Evolutionary conservation across 2,329 filamentous ascomycete species (phyloP).

Genomic region (Curvularia hawaiiensis): DNA sequence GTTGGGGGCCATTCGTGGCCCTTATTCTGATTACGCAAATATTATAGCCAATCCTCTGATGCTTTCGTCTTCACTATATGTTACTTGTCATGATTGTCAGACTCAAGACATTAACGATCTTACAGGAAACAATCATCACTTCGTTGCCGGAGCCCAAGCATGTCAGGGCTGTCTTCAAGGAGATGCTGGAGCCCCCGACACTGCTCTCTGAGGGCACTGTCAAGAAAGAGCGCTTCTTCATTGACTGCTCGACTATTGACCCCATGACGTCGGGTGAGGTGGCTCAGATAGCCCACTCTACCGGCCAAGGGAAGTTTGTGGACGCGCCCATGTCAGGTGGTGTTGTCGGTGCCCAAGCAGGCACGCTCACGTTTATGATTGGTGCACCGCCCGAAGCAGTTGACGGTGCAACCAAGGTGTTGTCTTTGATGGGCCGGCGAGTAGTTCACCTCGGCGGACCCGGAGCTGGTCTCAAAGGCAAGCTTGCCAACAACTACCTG

Average conservation of each 20-base stretch:
- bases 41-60: slow-evolving; percentile 79
- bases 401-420: slow-evolving; percentile 67
- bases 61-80: slow-evolving; percentile 17
- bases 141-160: slow-evolving; percentile 89
- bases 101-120: slow-evolving; percentile 26
- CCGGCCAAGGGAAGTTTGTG: slow-evolving; percentile 76
- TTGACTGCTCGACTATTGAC: slow-evolving; percentile 97
- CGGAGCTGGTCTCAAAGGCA: slow-evolving; percentile 85
- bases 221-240: slow-evolving; percentile 74
- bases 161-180: slow-evolving; percentile 79
- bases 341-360: slow-evolving; percentile 86
- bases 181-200: slow-evolving; percentile 68
- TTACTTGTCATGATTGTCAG: slow-evolving; percentile 9
- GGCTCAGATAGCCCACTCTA: slow-evolving; percentile 70
- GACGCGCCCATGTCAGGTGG: slow-evolving; percentile 98
- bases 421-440: slow-evolving; percentile 83
- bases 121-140: slow-evolving; percentile 82
- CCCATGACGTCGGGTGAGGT: slow-evolving; percentile 81
- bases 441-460: slow-evolving; percentile 86
- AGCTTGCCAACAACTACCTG: slow-evolving; percentile 97
- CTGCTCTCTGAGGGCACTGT: slow-evolving; percentile 56
- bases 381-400: slow-evolving; percentile 69
- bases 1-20: slow-evolving; percentile 66
- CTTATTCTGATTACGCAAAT: slow-evolving; percentile 65
- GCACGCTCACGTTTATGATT: slow-evolving; percentile 94